These are phyloP conservation scores for Tetramitus jugosus DNA, from an alignment of 208 protist genomes.

Conservation along the genomic window DNA sequence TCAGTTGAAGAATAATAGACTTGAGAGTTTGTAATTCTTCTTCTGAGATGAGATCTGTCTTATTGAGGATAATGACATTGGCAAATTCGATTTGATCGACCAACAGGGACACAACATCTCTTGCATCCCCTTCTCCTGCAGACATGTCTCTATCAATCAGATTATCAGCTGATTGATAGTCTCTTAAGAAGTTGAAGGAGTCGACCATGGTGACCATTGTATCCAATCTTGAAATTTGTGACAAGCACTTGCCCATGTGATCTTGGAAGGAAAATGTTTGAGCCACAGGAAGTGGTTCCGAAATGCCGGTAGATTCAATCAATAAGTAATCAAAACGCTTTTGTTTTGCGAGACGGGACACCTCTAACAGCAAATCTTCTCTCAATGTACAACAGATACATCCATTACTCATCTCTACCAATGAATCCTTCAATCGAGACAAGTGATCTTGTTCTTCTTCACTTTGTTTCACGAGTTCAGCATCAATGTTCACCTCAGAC, in stretches of 20 bases:
- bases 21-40: not conserved
- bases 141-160: conserved; percentile 19
- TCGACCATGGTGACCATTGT: conserved; percentile 61
- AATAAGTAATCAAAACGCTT: conserved; percentile 59
- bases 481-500: conserved; percentile 59
- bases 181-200: conserved; percentile 33
- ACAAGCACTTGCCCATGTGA: conserved; percentile 8
- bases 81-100: conserved; percentile 68
- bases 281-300: conserved; percentile 56
- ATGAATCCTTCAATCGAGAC: conserved; percentile 39
- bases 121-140: conserved; percentile 13
- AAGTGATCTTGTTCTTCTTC: conserved; percentile 16
- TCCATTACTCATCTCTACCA: conserved; percentile 44
- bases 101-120: conserved; percentile 11
- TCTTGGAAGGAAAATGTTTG: conserved; percentile 25
- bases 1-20: conserved; percentile 45
- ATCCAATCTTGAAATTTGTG: conserved; percentile 37
- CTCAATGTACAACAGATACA: conserved; percentile 69
- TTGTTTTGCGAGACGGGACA: conserved; percentile 42
- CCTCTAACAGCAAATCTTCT: conserved; percentile 55
- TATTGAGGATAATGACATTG: conserved; percentile 72
- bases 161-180: conserved; percentile 33
- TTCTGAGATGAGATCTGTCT: conserved; percentile 54
- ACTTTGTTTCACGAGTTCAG: conserved; percentile 42
- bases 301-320: conserved; percentile 55